A percentile compares a stretch with the other conserved stretches of the same genome.
Evolutionary conservation across 2,329 filamentous ascomycete genomes (phyloP).

Genomic region (Arthrobotrys conoides): DNA sequence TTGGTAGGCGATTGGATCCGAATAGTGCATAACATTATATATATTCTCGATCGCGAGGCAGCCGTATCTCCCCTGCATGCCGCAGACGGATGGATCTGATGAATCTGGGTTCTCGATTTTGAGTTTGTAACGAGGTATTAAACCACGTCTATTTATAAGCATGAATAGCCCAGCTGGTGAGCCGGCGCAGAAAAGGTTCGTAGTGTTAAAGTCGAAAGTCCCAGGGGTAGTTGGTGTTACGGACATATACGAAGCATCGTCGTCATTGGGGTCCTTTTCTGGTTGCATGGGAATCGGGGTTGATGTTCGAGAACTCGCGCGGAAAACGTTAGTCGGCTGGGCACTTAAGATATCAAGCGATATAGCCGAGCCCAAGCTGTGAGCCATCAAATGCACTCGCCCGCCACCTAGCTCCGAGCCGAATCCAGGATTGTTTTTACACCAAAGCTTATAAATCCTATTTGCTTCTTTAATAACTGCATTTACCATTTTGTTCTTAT

Average conservation of each 20-base stretch:
- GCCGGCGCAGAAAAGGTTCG: conserved; percentile 88
- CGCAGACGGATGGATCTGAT: conserved; percentile 77
- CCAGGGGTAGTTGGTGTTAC: conserved; percentile 39
- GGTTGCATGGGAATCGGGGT: conserved; percentile 61
- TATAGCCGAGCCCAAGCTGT: conserved; percentile 96
- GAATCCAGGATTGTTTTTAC: conserved; percentile 91
- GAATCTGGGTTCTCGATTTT: conserved; percentile 73
- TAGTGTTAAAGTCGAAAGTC: conserved; percentile 91
- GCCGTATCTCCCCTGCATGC: conserved; percentile 84
- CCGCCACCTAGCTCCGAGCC: conserved; percentile 74
- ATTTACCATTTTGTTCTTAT: conserved; percentile 93
- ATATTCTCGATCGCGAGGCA: conserved; percentile 95
- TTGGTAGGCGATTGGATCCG: conserved; percentile 86
- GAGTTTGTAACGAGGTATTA: conserved; percentile 82
- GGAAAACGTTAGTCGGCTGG: conserved; percentile 77
- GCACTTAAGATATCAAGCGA: conserved; percentile 89
- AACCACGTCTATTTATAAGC: conserved; percentile 79
- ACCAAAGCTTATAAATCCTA: conserved; percentile 95
- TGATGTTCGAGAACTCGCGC: conserved; percentile 40
- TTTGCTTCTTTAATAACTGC: conserved; percentile 93
- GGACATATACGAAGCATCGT: conserved; percentile 65
- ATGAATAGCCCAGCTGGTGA: conserved; percentile 95
- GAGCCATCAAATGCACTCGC: conserved; percentile 90
- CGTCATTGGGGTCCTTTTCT: conserved; percentile 68
- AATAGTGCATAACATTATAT: conserved; percentile 88